These are phyloP conservation scores for Ettlia oleoabundans DNA, from an alignment of 139 green algal species.

Conservation along the genomic window DNA sequence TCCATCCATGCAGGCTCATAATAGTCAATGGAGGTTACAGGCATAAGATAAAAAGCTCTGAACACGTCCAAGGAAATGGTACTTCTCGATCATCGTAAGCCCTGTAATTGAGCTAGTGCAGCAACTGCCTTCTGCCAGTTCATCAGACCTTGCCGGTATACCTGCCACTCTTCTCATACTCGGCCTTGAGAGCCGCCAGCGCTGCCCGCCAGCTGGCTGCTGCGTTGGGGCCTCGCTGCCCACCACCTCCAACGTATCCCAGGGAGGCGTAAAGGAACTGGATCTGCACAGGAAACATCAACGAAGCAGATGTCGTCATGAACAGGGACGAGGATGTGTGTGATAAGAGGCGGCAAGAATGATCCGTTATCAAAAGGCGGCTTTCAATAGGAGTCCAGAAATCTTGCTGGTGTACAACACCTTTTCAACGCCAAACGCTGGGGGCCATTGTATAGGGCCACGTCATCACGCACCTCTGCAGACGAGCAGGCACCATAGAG, in stretches of 20 bases:
- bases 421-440: background rate
- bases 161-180: slow-evolving; percentile 42
- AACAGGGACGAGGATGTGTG: background rate
- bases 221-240: background rate
- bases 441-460: background rate
- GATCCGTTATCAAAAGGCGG: background rate
- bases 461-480: slow-evolving; percentile 12
- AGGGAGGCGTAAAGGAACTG: slow-evolving; percentile 52
- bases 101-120: background rate
- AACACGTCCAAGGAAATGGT: background rate
- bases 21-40: too few relatives aligned
- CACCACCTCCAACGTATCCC: background rate
- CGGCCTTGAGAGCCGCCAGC: slow-evolving; percentile 37
- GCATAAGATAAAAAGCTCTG: too few relatives aligned
- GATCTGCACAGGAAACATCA: slow-evolving; percentile 22
- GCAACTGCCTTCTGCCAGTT: background rate
- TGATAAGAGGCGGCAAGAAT: background rate
- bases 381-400: background rate
- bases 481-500: slow-evolving; percentile 51
- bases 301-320: too few relatives aligned
- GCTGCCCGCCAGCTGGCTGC: slow-evolving; percentile 35
- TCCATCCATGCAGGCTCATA: too few relatives aligned
- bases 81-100: background rate
- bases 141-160: slow-evolving; percentile 56
- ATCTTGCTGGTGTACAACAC: too few relatives aligned